Evolutionary conservation across 2,329 filamentous ascomycete genomes (phyloP), one percentile per base, ranked within the genome.

Genomic region (Xylariales sp.): DNA sequence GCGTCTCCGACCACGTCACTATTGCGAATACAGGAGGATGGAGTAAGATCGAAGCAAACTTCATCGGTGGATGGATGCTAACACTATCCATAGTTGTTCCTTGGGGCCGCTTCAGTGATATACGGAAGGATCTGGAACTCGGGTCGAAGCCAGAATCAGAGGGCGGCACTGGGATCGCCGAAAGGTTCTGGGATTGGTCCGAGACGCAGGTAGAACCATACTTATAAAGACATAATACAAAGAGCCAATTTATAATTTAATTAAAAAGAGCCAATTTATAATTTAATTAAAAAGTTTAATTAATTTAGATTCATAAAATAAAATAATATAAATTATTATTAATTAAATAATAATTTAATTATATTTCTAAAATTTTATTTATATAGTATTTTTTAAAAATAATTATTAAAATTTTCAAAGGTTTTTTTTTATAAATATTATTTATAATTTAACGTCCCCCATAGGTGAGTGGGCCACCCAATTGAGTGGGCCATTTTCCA

Each of bases 131-230:
- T 45, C 27, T 67, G 10, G 52, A 52, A 4, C 47, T 54, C 3
- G 59, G 50, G 10, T 55, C 55, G 2, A 62, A 57, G 44, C 43
- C 52, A 4, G 47, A 57, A 34, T 54, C 53, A 14, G 61, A 68
- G 34, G 64, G 64, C 14, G 64, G 66, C 1, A 63, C 56, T 4
- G 65, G 61, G 1, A 55, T 61, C 28, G 63, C 59, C 3, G 46
- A 56, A 31, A 55, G 59, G 36, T 69, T 72, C 42, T 72, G 66
- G 67, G 58, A 66, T 6, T 73, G 66, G 68, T 60, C 56, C 19
- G 69, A 71, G 42, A 58, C 64, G 31, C 59, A 66, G 46, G 56
- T 61, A 7, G 55, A 54, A 38, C 44, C 51, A 11, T 66, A 59
- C 47, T 15, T 48, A 6, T 45, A 24, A 24, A 32, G 8, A n/a